Evolutionary conservation across 2,329 filamentous ascomycete species (phyloP).

Genomic region (Fusarium sp.): DNA sequence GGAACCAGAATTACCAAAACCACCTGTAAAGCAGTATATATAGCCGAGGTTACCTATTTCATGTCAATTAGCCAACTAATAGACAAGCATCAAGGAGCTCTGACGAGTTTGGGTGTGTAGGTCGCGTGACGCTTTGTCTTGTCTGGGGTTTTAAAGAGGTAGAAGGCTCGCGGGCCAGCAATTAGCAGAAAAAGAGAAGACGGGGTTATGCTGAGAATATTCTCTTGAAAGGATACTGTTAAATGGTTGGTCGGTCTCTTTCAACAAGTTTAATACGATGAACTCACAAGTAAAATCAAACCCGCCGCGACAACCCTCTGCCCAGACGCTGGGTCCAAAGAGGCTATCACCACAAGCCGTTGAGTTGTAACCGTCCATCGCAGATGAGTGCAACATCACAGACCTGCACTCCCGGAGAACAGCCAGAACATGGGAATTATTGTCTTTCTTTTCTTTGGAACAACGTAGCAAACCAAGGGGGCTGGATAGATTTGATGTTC

Average conservation of each 20-base stretch:
- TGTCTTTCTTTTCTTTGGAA: not conserved
- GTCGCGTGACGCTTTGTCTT: constrained; percentile 44
- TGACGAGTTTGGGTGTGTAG: constrained; percentile 49
- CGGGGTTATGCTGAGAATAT: constrained; percentile 45
- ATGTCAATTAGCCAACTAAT: not conserved
- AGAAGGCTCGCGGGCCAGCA: constrained; percentile 40
- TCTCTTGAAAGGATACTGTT: constrained; percentile 51
- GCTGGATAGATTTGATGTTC: not conserved
- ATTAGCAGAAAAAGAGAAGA: constrained; percentile 47
- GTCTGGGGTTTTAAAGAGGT: constrained; percentile 45
- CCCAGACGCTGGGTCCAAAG: constrained; percentile 50
- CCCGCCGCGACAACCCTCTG: constrained; percentile 50
- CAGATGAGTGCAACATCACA: not conserved
- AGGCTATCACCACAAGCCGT: constrained; percentile 49
- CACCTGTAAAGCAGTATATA: constrained; percentile 47
- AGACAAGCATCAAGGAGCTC: not conserved
- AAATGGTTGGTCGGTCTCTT: constrained; percentile 12
- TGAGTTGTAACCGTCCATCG: constrained; percentile 45
- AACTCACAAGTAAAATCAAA: constrained; percentile 52
- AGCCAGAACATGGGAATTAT: not conserved
- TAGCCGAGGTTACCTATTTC: constrained; percentile 40
- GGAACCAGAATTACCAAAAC: constrained; percentile 46
- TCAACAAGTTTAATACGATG: not conserved
- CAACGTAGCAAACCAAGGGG: not conserved
- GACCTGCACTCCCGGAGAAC: not conserved